Conservation (phyloP, 2,329 filamentous ascomycete species). For the Ceratocystiopsis minuta region DNA sequence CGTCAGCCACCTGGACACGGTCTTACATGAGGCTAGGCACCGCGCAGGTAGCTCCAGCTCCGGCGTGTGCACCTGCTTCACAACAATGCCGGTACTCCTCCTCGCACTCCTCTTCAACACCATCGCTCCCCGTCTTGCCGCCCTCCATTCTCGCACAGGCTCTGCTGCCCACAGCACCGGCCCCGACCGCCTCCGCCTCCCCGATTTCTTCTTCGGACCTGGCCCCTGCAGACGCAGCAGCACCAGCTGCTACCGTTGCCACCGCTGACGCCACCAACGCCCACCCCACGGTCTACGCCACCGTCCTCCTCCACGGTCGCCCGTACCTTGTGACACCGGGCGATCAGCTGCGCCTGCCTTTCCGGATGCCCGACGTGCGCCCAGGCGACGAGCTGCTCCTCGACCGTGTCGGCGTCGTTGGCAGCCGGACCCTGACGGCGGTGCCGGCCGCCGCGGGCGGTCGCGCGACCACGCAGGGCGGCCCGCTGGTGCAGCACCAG, state of each 20-base stretch:
- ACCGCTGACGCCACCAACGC: not conserved
- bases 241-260: not conserved
- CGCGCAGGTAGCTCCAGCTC: no score
- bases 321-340: constrained; percentile 66
- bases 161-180: no score
- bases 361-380: constrained; percentile 55
- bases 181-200: not conserved
- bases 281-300: constrained; percentile 37
- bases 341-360: constrained; percentile 60
- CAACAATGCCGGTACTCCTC: no score
- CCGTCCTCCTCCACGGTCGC: constrained; percentile 58
- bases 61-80: no score
- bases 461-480: constrained; percentile 21
- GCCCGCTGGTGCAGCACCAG: not conserved
- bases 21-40: no score
- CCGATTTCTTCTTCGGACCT: not conserved
- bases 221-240: no score
- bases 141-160: no score
- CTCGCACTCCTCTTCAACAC: no score
- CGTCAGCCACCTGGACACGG: no score
- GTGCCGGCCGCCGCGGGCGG: constrained; percentile 45
- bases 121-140: no score
- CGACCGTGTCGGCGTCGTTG: constrained; percentile 66
- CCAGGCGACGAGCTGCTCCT: constrained; percentile 77
- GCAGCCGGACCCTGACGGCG: constrained; percentile 36